Evolutionary conservation across 305 asterid genomes (phyloP).

Genomic region (Withania somnifera): DNA sequence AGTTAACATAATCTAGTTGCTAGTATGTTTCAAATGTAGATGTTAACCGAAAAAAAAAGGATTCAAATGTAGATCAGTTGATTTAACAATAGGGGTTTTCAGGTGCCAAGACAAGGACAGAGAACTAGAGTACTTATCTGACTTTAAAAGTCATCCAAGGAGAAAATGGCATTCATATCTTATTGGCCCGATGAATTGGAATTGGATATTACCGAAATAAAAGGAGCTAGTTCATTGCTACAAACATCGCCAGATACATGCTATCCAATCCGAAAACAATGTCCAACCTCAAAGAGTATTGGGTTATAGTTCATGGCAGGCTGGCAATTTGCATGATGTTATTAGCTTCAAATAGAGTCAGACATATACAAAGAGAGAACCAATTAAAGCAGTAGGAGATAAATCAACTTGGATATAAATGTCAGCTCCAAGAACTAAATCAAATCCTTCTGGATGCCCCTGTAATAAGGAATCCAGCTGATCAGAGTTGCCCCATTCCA

Average conservation of each 20-base stretch:
- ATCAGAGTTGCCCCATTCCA: conserved; percentile 86
- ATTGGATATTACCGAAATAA: neutral
- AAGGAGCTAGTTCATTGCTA: neutral
- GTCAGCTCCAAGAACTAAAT: conserved; percentile 93
- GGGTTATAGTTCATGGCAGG: neutral
- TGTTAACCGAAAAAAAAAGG: no score
- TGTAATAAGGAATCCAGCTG: conserved; percentile 54
- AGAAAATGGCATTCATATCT: neutral
- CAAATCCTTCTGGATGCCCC: conserved; percentile 61
- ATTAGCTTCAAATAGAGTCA: neutral
- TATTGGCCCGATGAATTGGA: neutral
- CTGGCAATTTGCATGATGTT: neutral
- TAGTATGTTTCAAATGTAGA: neutral
- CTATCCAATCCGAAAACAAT: neutral
- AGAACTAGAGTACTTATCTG: neutral
- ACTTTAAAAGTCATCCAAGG: neutral
- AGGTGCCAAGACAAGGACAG: neutral
- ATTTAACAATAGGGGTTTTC: neutral
- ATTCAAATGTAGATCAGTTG: neutral
- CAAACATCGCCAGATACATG: neutral
- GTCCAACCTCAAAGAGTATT: neutral
- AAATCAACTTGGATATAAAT: conserved; percentile 63
- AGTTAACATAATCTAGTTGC: neutral
- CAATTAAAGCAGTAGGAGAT: neutral
- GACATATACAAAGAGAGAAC: neutral